Percentiles rank a stretch among this genome's conserved stretches.
phyloP scores from a whole-genome alignment of 306 rosid species.

The Sindora glabra region DNA sequence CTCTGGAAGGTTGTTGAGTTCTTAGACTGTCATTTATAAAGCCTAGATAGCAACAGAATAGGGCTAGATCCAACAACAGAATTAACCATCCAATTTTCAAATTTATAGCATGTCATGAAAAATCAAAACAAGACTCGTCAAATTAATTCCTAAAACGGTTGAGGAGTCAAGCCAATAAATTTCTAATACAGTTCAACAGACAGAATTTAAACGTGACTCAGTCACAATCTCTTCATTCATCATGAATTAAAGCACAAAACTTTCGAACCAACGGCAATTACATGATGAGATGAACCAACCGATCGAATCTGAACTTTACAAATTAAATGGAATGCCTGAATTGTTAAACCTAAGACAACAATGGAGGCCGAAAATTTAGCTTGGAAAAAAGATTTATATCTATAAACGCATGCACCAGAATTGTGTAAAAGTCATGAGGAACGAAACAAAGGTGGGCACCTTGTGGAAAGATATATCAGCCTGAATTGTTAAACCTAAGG shows the following conservation, averaged over 20 bases:
- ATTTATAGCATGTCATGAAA: too few species aligned
- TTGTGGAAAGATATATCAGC: too few species aligned
- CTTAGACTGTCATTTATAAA: too few species aligned
- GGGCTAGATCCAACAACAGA: slow-evolving; percentile 4
- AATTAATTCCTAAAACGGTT: too few species aligned
- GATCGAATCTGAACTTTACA: background rate
- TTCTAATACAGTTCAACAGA: background rate
- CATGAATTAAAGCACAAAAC: slow-evolving; percentile 12
- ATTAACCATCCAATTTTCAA: too few species aligned
- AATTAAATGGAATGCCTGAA: background rate
- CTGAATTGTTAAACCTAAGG: too few species aligned
- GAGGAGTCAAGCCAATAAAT: too few species aligned
- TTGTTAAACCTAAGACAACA: slow-evolving; percentile 2
- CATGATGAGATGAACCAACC: background rate
- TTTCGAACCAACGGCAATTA: background rate
- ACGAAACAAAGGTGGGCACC: slow-evolving; percentile 29
- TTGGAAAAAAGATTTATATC: too few species aligned
- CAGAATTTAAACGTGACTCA: too few species aligned
- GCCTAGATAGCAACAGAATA: background rate
- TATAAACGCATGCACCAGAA: background rate
- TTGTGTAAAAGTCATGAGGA: background rate
- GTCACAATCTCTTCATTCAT: too few species aligned
- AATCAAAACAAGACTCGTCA: too few species aligned
- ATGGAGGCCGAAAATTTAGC: background rate
- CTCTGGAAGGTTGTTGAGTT: too few species aligned